Evolutionary conservation across 1,284 basidiomycete species (phyloP).

Genomic region (Acaromyces ingoldii): DNA sequence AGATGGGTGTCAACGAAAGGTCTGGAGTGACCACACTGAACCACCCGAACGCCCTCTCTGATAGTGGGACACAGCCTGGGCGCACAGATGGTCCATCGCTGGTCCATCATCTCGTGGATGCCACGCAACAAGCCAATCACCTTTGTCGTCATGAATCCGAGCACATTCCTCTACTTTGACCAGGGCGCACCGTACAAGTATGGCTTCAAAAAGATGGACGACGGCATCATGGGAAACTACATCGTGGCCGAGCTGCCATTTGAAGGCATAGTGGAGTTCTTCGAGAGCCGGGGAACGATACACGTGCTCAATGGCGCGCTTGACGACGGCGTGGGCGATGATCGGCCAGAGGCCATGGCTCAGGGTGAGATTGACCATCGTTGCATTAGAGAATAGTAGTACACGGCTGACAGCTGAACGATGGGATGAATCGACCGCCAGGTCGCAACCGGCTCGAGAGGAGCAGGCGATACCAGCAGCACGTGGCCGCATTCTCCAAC

Average conservation of each 20-base stretch:
- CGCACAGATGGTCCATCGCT: conserved; percentile 3
- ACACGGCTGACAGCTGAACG: too few species aligned
- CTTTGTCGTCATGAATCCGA: conserved; percentile 4
- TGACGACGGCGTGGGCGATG: background rate
- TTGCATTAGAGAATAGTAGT: too few species aligned
- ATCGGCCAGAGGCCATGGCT: conserved; percentile 1
- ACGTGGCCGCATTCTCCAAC: too few species aligned
- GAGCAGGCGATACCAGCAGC: too few species aligned
- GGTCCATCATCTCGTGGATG: background rate
- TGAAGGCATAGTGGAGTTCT: background rate
- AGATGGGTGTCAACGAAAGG: too few species aligned
- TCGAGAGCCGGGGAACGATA: too few species aligned
- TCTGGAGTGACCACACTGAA: too few species aligned
- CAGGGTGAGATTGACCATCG: background rate
- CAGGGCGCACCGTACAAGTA: background rate
- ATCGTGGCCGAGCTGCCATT: background rate
- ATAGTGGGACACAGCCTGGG: conserved; percentile 6
- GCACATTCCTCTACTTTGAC: conserved; percentile 2
- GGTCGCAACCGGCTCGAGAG: too few species aligned
- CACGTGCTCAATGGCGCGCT: background rate
- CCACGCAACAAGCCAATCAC: background rate
- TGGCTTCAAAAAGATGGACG: too few species aligned
- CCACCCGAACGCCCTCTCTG: too few species aligned
- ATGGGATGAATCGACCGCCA: too few species aligned
- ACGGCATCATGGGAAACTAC: background rate